These are phyloP conservation scores for Aureobasidium sp. DNA, from an alignment of 2,329 filamentous ascomycete species.

Conservation along the genomic window DNA sequence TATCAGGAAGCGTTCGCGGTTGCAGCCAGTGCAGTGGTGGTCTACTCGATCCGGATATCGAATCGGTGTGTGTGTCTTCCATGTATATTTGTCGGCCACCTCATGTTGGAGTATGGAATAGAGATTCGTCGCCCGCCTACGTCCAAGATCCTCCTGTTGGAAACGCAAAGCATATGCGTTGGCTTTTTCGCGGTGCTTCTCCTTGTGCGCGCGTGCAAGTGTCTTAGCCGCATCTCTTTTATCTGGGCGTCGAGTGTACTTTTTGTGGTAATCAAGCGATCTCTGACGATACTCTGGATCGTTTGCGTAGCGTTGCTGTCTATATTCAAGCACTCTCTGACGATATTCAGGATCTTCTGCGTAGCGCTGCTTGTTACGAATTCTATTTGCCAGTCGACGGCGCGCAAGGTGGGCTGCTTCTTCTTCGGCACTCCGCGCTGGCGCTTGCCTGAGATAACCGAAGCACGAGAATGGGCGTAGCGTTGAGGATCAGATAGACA, in stretches of 20 bases:
- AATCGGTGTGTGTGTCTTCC: not conserved
- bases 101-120: not conserved
- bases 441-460: not conserved
- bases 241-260: not conserved
- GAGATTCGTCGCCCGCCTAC: not conserved
- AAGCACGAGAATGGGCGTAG: not conserved
- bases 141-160: not conserved
- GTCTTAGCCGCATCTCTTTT: not conserved
- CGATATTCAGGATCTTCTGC: not conserved
- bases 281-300: not conserved
- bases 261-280: no score
- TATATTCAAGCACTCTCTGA: not conserved
- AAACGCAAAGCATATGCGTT: no score
- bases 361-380: not conserved
- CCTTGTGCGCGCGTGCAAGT: not conserved
- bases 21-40: not conserved
- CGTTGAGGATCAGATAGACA: no score
- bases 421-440: not conserved
- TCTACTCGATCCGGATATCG: not conserved
- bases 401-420: not conserved
- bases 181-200: not conserved
- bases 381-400: not conserved
- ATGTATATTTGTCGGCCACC: not conserved
- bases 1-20: not conserved
- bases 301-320: not conserved